Percentiles rank a stretch among this genome's conserved stretches.
Evolutionary conservation across 1,284 basidiomycete species (phyloP).

Genomic region (Microbotryum saponariae): DNA sequence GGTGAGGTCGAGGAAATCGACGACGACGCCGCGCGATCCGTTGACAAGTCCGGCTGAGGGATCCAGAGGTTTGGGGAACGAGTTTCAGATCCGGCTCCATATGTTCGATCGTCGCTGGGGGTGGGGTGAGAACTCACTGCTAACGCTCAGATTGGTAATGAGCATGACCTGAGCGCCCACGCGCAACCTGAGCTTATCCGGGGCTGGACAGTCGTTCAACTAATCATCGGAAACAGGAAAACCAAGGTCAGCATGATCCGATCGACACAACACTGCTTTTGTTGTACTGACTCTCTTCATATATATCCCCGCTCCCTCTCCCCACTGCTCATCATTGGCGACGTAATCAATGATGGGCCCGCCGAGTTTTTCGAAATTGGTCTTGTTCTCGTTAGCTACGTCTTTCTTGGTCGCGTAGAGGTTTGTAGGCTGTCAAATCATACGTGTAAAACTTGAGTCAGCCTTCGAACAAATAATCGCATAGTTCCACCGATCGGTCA

Average conservation of each 20-base stretch:
- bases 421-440: slow-evolving; percentile 29
- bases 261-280: too few species aligned
- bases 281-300: too few species aligned
- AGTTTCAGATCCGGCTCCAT: too few species aligned
- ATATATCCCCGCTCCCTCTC: too few species aligned
- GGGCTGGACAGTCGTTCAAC: slow-evolving; percentile 28
- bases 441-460: too few species aligned
- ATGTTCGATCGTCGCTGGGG: too few species aligned
- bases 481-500: too few species aligned
- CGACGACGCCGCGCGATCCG: slow-evolving; percentile 33
- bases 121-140: slow-evolving; percentile 6
- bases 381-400: slow-evolving; percentile 28
- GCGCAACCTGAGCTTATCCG: slow-evolving; percentile 22
- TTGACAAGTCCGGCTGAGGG: slow-evolving; percentile 18
- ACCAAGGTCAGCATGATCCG: too few species aligned
- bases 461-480: too few species aligned
- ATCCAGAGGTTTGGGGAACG: background rate
- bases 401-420: slow-evolving; percentile 24
- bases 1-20: slow-evolving; percentile 26
- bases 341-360: background rate
- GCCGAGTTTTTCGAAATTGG: slow-evolving; percentile 25
- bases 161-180: slow-evolving; percentile 34
- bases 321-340: too few species aligned
- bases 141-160: slow-evolving; percentile 31
- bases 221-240: background rate